Percentiles rank a stretch among this genome's conserved stretches.
phyloP scores from a whole-genome alignment of 768 basidiomycete species.

The Mycena indigotica region DNA sequence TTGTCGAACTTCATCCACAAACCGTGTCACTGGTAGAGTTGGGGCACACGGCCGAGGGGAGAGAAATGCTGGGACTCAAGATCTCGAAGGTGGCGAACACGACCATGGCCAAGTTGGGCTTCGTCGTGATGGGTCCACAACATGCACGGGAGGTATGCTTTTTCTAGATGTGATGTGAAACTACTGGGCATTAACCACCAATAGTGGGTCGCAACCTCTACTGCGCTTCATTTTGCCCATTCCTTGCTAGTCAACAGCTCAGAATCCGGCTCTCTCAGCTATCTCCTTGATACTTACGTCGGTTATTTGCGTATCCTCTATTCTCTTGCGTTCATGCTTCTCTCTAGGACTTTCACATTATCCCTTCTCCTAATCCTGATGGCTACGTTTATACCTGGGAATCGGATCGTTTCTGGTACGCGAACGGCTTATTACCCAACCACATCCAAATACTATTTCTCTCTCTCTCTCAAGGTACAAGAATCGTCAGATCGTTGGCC shows the following conservation, averaged over 20 bases:
- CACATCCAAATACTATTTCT: not conserved
- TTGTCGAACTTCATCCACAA: constrained; percentile 51
- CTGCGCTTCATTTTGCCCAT: constrained; percentile 74
- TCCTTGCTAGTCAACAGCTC: constrained; percentile 56
- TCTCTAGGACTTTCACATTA: constrained; percentile 59
- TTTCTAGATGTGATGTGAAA: too few species aligned
- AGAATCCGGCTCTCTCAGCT: constrained; percentile 47
- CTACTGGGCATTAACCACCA: too few species aligned
- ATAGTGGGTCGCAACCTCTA: constrained; percentile 81
- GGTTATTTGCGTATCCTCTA: constrained; percentile 51
- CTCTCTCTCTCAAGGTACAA: constrained; percentile 55
- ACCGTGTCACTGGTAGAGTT: constrained; percentile 47
- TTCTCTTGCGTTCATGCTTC: constrained; percentile 7
- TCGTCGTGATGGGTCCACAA: constrained; percentile 72
- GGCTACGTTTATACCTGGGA: constrained; percentile 79
- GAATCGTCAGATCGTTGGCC: constrained; percentile 59
- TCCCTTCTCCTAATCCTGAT: constrained; percentile 70
- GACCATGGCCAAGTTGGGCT: constrained; percentile 45
- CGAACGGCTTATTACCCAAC: too few species aligned
- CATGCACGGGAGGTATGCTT: constrained; percentile 70
- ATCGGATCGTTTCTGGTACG: constrained; percentile 63
- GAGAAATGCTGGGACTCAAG: constrained; percentile 58
- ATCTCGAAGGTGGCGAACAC: constrained; percentile 39
- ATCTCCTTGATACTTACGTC: constrained; percentile 54
- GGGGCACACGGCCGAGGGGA: constrained; percentile 60